These are phyloP conservation scores for Rhododendron ferrugineum DNA, from an alignment of 148 eudicot genomes.

Conservation along the genomic window DNA sequence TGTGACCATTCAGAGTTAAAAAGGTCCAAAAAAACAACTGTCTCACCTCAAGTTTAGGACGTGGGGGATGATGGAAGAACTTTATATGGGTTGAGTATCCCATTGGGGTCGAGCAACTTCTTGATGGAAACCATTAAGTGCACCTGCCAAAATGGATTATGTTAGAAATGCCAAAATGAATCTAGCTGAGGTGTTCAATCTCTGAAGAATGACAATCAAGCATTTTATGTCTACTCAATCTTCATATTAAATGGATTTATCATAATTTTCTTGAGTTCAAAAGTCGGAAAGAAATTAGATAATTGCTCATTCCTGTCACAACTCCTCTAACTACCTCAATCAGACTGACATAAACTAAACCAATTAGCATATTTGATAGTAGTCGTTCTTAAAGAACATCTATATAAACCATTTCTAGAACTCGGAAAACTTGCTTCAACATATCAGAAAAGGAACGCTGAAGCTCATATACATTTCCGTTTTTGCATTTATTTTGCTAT, in stretches of 20 bases:
- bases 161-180: background rate
- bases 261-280: background rate
- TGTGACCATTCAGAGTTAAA: background rate
- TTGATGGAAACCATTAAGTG: conserved; percentile 76
- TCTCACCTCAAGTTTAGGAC: conserved; percentile 27
- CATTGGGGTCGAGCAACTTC: conserved; percentile 75
- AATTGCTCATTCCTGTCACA: background rate
- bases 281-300: background rate
- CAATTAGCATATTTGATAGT: background rate
- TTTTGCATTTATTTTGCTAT: background rate
- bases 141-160: conserved; percentile 40
- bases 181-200: background rate
- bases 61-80: conserved; percentile 65
- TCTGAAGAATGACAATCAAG: background rate
- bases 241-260: background rate
- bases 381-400: background rate
- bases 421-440: background rate
- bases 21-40: background rate
- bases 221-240: background rate
- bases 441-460: background rate
- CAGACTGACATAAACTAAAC: background rate
- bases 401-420: background rate
- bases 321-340: background rate
- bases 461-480: background rate
- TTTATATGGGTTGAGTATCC: conserved; percentile 89